Conservation (phyloP, 192 early-diverging fungal genomes). For the Coemansia sp. region DNA sequence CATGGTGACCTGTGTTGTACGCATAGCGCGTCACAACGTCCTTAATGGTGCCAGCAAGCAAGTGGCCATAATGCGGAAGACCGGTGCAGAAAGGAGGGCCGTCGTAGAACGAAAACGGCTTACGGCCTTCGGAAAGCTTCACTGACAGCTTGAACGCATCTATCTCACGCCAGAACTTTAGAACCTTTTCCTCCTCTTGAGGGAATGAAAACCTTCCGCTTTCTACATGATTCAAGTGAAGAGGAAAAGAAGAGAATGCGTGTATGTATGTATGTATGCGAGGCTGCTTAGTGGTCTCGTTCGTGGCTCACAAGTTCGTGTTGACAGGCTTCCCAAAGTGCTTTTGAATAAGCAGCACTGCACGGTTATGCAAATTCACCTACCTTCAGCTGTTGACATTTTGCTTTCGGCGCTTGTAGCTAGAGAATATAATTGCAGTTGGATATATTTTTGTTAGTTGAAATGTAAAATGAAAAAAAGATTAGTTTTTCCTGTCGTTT, state of each 20-base stretch:
- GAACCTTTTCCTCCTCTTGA: conserved; percentile 89
- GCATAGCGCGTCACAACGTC: conserved; percentile 98
- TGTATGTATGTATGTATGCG: background rate
- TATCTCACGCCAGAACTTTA: conserved; percentile 95
- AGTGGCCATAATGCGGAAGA: conserved; percentile 96
- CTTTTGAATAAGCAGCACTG: background rate
- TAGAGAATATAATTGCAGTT: background rate
- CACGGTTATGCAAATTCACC: background rate
- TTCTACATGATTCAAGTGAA: conserved; percentile 10
- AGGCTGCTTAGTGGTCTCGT: background rate
- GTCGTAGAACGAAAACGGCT: conserved; percentile 93
- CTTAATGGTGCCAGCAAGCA: conserved; percentile 99
- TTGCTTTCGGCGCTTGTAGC: background rate
- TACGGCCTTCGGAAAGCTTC: conserved; percentile 85
- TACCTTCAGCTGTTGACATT: conserved; percentile 23
- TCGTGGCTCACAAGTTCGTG: background rate
- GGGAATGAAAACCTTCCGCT: conserved; percentile 77
- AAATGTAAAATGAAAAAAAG: background rate
- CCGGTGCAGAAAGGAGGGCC: conserved; percentile 99
- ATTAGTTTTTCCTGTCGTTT: background rate
- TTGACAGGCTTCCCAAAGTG: too few species aligned
- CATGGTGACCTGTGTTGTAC: conserved; percentile 91
- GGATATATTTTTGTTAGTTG: background rate
- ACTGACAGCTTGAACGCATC: conserved; percentile 92
- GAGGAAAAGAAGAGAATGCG: background rate